phyloP scores from a whole-genome alignment of 1,284 basidiomycete genomes.

The Fomitopsis palustris region DNA sequence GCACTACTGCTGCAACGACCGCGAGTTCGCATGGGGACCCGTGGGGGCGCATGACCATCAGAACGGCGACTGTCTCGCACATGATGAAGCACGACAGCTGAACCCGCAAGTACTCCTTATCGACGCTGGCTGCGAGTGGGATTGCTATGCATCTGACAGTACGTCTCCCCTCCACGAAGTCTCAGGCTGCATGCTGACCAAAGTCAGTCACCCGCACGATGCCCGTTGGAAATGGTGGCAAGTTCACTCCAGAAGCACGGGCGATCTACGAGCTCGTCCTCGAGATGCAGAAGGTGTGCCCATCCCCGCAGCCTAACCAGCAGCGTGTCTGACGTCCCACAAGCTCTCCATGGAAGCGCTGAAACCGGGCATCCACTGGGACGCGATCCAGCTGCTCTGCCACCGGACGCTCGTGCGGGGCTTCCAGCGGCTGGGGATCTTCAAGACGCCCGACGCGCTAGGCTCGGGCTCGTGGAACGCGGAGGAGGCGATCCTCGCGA shows the following conservation, averaged over 20 bases:
- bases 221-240: conserved; percentile 86
- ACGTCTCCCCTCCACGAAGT: conserved; percentile 18
- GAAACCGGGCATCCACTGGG: conserved; percentile 81
- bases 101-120: conserved; percentile 83
- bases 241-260: conserved; percentile 74
- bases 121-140: conserved; percentile 90
- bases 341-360: conserved; percentile 65
- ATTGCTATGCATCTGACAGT: conserved; percentile 78
- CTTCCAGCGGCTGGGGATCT: conserved; percentile 83
- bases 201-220: conserved; percentile 70
- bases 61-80: conserved; percentile 46
- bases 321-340: background rate
- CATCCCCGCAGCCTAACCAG: background rate
- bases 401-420: conserved; percentile 76
- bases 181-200: background rate
- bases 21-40: conserved; percentile 78
- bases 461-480: conserved; percentile 52
- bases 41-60: conserved; percentile 51
- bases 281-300: conserved; percentile 79
- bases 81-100: conserved; percentile 39
- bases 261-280: conserved; percentile 84
- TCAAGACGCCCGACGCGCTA: conserved; percentile 51
- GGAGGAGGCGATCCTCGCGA: conserved; percentile 67
- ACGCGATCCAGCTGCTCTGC: conserved; percentile 76
- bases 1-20: conserved; percentile 87